Percentiles rank a stretch among this genome's conserved stretches.
Conservation (phyloP, 1,139 yeast species). For the Debaryomyces nepalensis region DNA sequence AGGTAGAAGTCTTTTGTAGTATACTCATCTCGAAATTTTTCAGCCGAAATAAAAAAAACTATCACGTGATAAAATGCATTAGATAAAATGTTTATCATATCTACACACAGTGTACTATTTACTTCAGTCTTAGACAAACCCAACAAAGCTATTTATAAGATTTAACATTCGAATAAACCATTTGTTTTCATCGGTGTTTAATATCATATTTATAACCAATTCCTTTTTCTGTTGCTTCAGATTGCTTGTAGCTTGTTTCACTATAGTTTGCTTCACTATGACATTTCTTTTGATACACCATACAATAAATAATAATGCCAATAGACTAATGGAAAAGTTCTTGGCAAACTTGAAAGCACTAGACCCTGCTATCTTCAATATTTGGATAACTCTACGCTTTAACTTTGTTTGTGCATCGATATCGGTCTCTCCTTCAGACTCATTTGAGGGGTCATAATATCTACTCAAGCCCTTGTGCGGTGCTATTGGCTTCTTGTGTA, state of each 20-base stretch:
- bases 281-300: slow-evolving; percentile 53
- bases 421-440: slow-evolving; percentile 20
- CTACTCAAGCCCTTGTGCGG: slow-evolving; percentile 9
- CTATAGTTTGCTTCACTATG: slow-evolving; percentile 44
- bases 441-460: slow-evolving; percentile 13
- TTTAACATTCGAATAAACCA: slow-evolving; percentile 50
- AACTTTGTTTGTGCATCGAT: slow-evolving; percentile 31
- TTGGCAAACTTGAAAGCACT: slow-evolving; percentile 36
- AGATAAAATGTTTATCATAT: slow-evolving; percentile 3
- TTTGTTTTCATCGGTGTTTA: slow-evolving; percentile 50
- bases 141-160: slow-evolving; percentile 48
- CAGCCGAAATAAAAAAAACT: slow-evolving; percentile 9
- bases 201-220: slow-evolving; percentile 49
- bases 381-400: slow-evolving; percentile 27
- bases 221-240: slow-evolving; percentile 36
- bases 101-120: neutral
- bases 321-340: slow-evolving; percentile 42
- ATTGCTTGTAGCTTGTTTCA: slow-evolving; percentile 33
- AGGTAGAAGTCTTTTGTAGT: neutral
- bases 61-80: slow-evolving; percentile 5
- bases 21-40: slow-evolving; percentile 24
- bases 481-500: slow-evolving; percentile 20
- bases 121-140: slow-evolving; percentile 38
- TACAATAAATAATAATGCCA: slow-evolving; percentile 45
- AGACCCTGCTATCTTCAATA: slow-evolving; percentile 35